Percentiles rank a stretch among this genome's conserved stretches.
Conservation (phyloP, 306 rosid genomes). For the Herpetospermum pedunculosum region DNA sequence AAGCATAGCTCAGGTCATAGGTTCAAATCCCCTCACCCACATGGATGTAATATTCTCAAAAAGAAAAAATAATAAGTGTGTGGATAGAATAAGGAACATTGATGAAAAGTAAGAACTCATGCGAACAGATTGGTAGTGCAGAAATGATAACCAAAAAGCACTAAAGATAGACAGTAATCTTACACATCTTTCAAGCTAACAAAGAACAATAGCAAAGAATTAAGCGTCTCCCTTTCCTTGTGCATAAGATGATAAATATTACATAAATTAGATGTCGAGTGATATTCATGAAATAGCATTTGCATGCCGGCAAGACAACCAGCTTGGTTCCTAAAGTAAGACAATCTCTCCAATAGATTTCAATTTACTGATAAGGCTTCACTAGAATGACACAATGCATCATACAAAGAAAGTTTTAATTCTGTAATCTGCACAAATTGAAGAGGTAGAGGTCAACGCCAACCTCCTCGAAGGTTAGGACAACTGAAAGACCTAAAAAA, state of each 20-base stretch:
- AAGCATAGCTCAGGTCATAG: neutral
- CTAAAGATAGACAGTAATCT: neutral
- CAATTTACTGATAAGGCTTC: neutral
- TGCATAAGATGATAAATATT: neutral
- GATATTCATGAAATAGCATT: neutral
- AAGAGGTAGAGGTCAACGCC: neutral
- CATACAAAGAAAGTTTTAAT: neutral
- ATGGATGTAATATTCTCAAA: neutral
- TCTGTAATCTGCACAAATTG: neutral
- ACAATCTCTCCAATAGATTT: neutral
- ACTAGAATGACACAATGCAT: neutral
- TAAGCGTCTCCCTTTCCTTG: neutral
- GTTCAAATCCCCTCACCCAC: neutral
- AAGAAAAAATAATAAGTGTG: neutral
- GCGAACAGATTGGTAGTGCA: neutral
- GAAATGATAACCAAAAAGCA: neutral
- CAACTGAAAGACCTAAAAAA: neutral
- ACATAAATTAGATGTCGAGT: neutral
- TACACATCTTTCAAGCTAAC: neutral
- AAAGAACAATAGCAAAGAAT: neutral
- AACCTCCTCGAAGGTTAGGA: neutral
- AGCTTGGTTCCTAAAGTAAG: neutral
- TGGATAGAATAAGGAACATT: neutral
- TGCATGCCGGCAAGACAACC: neutral
- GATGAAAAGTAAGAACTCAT: neutral